Evolutionary conservation across 2,329 filamentous ascomycete species (phyloP).

Genomic region (Metarhizium sp.): DNA sequence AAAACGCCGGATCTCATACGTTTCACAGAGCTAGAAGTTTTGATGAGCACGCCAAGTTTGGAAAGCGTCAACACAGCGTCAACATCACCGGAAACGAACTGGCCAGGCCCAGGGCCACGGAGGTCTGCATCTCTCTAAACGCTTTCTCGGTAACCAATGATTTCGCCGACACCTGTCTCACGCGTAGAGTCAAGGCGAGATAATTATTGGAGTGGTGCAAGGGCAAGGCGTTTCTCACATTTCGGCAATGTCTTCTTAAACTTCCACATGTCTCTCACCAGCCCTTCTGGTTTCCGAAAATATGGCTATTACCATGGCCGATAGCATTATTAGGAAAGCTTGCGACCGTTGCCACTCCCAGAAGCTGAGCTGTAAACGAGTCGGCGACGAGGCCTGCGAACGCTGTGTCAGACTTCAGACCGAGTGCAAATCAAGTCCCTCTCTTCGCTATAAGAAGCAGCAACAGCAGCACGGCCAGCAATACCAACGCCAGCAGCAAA

Average conservation of each 20-base stretch:
- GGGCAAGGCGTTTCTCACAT: slow-evolving; percentile 6
- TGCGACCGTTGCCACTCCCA: slow-evolving; percentile 38
- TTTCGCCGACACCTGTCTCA: slow-evolving; percentile 3
- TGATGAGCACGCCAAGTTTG: background rate
- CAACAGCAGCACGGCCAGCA: slow-evolving; percentile 12
- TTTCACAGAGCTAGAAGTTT: background rate
- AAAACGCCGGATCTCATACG: slow-evolving; percentile 1
- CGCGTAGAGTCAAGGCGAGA: background rate
- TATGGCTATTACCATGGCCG: slow-evolving; percentile 25
- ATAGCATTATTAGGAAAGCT: slow-evolving; percentile 30
- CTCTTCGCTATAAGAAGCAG: slow-evolving; percentile 27
- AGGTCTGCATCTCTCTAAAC: slow-evolving; percentile 7
- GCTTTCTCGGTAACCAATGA: slow-evolving; percentile 7
- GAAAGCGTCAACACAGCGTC: background rate
- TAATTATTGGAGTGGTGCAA: slow-evolving; percentile 6
- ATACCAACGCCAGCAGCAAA: slow-evolving; percentile 10
- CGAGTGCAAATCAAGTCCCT: slow-evolving; percentile 35
- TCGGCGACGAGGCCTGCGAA: slow-evolving; percentile 30
- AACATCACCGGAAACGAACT: background rate
- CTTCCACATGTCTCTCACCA: slow-evolving; percentile 19
- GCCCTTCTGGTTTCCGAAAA: slow-evolving; percentile 11
- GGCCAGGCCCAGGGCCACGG: slow-evolving; percentile 3
- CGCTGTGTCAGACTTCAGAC: slow-evolving; percentile 31
- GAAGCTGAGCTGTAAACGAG: slow-evolving; percentile 36
- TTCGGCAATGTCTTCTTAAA: slow-evolving; percentile 18